Evolutionary conservation across 192 early-diverging fungal genomes (phyloP).

Genomic region (Physocladia obscura): DNA sequence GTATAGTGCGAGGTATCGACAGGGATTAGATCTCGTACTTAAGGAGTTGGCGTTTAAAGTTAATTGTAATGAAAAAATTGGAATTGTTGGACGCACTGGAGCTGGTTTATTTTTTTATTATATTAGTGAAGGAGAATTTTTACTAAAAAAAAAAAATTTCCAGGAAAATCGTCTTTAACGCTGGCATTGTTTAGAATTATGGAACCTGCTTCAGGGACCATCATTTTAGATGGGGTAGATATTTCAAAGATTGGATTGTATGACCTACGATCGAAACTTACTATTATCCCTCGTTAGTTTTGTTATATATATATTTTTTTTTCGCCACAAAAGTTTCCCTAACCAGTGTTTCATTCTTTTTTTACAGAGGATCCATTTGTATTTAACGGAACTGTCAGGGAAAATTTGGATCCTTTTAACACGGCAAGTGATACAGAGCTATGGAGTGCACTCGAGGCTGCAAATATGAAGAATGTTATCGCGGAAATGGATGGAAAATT

Average conservation of each 20-base stretch:
- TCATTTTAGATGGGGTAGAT: conserved; percentile 74
- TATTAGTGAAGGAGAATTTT: not conserved
- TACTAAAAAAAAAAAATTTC: not conserved
- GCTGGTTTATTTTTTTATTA: conserved; percentile 37
- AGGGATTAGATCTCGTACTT: conserved; percentile 76
- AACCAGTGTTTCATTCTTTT: too few relatives aligned
- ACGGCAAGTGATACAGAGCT: conserved; percentile 39
- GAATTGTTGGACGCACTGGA: conserved; percentile 57
- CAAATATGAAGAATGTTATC: conserved; percentile 68
- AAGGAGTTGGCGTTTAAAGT: conserved; percentile 45
- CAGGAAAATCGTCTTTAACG: conserved; percentile 77
- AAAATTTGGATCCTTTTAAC: conserved; percentile 58
- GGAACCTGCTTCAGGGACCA: conserved; percentile 66
- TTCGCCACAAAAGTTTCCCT: not conserved
- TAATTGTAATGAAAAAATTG: conserved; percentile 48
- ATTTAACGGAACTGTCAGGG: conserved; percentile 66
- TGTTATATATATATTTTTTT: not conserved
- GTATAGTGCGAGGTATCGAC: conserved; percentile 80
- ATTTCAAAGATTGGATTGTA: conserved; percentile 66
- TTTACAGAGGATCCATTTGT: conserved; percentile 53
- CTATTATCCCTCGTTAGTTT: conserved; percentile 68
- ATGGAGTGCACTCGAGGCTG: conserved; percentile 54
- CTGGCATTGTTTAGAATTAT: conserved; percentile 77
- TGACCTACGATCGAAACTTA: conserved; percentile 71
- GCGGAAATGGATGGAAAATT: conserved; percentile 61